phyloP scores from a whole-genome alignment of 768 basidiomycete species.

The Suillus variegatus region DNA sequence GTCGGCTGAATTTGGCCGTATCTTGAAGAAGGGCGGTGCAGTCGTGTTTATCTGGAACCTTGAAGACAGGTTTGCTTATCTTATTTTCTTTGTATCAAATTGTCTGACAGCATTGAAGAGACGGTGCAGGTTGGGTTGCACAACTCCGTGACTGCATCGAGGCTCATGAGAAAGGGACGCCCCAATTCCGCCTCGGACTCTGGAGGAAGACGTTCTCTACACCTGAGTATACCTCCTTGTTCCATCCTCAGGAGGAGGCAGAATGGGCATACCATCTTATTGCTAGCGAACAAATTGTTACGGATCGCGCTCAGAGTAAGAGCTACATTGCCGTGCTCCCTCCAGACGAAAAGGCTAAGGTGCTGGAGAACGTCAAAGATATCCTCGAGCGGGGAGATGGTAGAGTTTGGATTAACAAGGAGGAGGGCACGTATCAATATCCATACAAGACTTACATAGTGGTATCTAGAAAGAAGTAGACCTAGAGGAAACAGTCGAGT shows the following conservation, averaged over 20 bases:
- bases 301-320: constrained; percentile 77
- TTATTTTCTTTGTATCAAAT: not conserved
- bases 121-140: constrained; percentile 71
- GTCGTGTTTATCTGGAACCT: constrained; percentile 88
- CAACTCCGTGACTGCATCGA: constrained; percentile 72
- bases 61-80: constrained; percentile 63
- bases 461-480: constrained; percentile 45
- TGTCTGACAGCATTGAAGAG: constrained; percentile 35
- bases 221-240: constrained; percentile 55
- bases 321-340: constrained; percentile 76
- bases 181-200: constrained; percentile 76
- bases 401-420: constrained; percentile 75
- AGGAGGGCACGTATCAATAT: constrained; percentile 74
- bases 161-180: constrained; percentile 66
- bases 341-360: constrained; percentile 54
- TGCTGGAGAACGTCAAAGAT: constrained; percentile 50
- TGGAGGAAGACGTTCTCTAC: constrained; percentile 77
- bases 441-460: constrained; percentile 73
- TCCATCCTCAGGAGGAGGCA: constrained; percentile 60
- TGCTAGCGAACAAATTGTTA: constrained; percentile 53
- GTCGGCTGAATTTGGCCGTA: constrained; percentile 72
- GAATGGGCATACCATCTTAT: constrained; percentile 53
- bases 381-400: constrained; percentile 63
- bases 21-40: constrained; percentile 74
- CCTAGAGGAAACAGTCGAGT: not conserved